These are phyloP conservation scores for Blastomyces parvus DNA, from an alignment of 2,329 filamentous ascomycete genomes.

Conservation along the genomic window DNA sequence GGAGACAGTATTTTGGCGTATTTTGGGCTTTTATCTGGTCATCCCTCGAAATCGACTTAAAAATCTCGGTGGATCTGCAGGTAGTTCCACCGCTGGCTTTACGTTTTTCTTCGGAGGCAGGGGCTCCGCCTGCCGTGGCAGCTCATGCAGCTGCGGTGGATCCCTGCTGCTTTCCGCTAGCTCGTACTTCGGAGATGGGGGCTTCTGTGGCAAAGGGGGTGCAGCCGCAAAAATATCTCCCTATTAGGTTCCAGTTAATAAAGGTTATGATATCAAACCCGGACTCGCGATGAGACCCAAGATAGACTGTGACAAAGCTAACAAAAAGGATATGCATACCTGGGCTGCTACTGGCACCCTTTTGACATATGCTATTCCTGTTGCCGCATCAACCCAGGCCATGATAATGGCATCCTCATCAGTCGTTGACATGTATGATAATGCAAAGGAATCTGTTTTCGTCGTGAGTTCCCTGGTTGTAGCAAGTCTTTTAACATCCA, in stretches of 20 bases:
- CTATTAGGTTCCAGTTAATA: background rate
- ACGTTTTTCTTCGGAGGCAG: background rate
- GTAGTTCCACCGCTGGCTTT: slow-evolving; percentile 6
- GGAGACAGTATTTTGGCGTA: background rate
- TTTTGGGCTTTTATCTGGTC: background rate
- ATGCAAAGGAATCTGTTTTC: slow-evolving; percentile 31
- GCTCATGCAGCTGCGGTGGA: background rate
- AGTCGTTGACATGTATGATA: slow-evolving; percentile 31
- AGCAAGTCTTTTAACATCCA: slow-evolving; percentile 31
- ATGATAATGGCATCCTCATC: slow-evolving; percentile 34
- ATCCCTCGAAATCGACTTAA: slow-evolving; percentile 6
- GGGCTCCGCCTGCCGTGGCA: background rate
- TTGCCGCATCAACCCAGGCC: slow-evolving; percentile 33
- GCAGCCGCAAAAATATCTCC: background rate
- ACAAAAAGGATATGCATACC: background rate
- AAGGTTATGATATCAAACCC: background rate
- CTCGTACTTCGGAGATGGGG: slow-evolving; percentile 5
- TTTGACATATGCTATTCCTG: slow-evolving; percentile 25
- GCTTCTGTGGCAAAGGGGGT: background rate
- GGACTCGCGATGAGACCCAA: too few relatives aligned
- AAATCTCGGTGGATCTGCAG: slow-evolving; percentile 4
- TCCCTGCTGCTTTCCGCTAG: background rate
- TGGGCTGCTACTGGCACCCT: slow-evolving; percentile 16
- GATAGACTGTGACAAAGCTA: background rate
- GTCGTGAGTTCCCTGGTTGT: slow-evolving; percentile 32